phyloP scores from a whole-genome alignment of 169 alveolate genomes.

The Cryptosporidium sp. region DNA sequence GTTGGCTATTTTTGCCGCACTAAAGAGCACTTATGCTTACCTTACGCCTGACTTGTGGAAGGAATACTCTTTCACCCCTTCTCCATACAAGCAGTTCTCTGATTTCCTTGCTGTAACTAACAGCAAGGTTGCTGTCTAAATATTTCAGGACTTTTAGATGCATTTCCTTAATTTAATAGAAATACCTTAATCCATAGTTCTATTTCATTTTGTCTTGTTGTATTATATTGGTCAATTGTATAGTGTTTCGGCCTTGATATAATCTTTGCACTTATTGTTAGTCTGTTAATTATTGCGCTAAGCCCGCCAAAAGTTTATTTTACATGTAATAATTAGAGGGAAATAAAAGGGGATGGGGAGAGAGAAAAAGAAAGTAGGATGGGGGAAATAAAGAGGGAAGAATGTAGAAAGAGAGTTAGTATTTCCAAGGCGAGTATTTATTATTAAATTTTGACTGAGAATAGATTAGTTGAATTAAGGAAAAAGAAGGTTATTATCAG shows the following conservation, averaged over 20 bases:
- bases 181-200: slow-evolving; percentile 6
- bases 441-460: too few species aligned
- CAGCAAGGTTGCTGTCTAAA: slow-evolving; percentile 47
- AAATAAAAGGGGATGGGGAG: neutral
- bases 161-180: neutral
- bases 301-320: neutral
- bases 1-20: slow-evolving; percentile 96
- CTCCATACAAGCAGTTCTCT: slow-evolving; percentile 94
- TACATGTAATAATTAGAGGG: slow-evolving; percentile 8
- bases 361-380: neutral
- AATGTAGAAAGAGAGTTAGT: neutral
- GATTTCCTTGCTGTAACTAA: slow-evolving; percentile 88
- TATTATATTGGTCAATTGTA: neutral
- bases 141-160: neutral
- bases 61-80: slow-evolving; percentile 87
- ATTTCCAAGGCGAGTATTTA: neutral
- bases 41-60: slow-evolving; percentile 99
- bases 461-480: neutral
- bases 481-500: neutral
- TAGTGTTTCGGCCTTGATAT: neutral
- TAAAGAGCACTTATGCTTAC: slow-evolving; percentile 96
- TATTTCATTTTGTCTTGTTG: neutral
- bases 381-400: neutral
- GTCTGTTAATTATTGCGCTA: neutral
- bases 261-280: neutral